Evolutionary conservation across 305 asterid species (phyloP).

Genomic region (Fraxinus platypoda): DNA sequence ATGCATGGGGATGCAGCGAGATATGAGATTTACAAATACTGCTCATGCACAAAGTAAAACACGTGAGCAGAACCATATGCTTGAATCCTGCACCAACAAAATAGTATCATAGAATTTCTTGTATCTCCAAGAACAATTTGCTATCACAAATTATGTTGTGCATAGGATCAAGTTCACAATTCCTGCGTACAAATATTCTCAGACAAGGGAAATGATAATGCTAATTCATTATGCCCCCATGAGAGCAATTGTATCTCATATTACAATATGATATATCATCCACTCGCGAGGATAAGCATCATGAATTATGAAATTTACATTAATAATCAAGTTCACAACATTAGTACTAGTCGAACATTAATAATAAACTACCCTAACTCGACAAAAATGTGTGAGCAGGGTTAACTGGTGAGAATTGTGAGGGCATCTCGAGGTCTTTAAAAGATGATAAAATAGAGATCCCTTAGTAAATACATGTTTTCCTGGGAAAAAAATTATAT

Average conservation of each 20-base stretch:
- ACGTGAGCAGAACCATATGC: no score
- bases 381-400: no score
- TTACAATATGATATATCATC: not conserved
- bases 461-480: not conserved
- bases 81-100: no score
- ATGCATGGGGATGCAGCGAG: not conserved
- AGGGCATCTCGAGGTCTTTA: not conserved
- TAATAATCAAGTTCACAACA: no score
- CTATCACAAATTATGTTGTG: not conserved
- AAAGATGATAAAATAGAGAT: not conserved
- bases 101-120: not conserved
- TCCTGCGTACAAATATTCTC: constrained; percentile 8
- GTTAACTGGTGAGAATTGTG: not conserved
- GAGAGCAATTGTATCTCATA: constrained; percentile 2
- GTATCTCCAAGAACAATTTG: not conserved
- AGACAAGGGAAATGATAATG: not conserved
- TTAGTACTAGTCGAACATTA: no score
- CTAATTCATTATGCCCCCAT: constrained; percentile 1
- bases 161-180: not conserved
- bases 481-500: not conserved
- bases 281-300: not conserved
- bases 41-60: not conserved
- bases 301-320: not conserved
- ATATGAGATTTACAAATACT: not conserved
- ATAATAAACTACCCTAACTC: no score